phyloP scores from a whole-genome alignment of 2,329 filamentous ascomycete genomes.

The Penicillium sp. region DNA sequence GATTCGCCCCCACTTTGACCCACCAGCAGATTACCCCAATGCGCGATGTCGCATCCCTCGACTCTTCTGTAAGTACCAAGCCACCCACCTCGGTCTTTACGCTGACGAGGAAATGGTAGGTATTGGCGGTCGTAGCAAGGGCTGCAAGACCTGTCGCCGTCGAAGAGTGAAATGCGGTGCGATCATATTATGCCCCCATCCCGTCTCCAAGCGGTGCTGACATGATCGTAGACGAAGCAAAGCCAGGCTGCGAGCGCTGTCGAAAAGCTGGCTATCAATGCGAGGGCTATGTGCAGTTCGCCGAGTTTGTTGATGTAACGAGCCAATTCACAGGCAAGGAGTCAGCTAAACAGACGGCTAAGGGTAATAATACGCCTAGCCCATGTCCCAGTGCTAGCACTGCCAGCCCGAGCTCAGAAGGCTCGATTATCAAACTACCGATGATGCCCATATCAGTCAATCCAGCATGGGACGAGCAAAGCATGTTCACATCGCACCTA shows the following conservation, averaged over 20 bases:
- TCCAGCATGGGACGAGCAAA: conserved; percentile 21
- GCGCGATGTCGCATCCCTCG: not conserved
- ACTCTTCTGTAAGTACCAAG: not conserved
- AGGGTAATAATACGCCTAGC: not conserved
- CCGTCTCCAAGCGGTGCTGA: not conserved
- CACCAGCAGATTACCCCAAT: not conserved
- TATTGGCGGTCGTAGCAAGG: conserved; percentile 25
- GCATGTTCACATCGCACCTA: conserved; percentile 16
- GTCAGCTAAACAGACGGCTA: not conserved
- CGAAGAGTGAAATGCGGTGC: conserved; percentile 27
- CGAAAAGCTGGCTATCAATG: conserved; percentile 19
- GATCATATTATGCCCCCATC: not conserved
- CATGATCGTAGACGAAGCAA: conserved; percentile 20
- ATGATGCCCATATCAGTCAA: conserved; percentile 7
- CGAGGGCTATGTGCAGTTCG: conserved; percentile 22
- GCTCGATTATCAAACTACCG: not conserved
- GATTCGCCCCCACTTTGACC: not conserved
- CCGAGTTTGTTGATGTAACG: conserved; percentile 22
- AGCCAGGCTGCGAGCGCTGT: conserved; percentile 24
- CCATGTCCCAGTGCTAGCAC: not conserved
- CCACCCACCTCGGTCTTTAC: not conserved
- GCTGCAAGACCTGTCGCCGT: conserved; percentile 26
- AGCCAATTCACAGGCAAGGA: conserved; percentile 2
- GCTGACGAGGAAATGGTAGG: conserved; percentile 17
- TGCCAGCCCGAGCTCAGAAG: not conserved